Base-by-base conservation (phyloP, 2,329 filamentous ascomycete genomes). In the Claviceps capensis region DNA sequence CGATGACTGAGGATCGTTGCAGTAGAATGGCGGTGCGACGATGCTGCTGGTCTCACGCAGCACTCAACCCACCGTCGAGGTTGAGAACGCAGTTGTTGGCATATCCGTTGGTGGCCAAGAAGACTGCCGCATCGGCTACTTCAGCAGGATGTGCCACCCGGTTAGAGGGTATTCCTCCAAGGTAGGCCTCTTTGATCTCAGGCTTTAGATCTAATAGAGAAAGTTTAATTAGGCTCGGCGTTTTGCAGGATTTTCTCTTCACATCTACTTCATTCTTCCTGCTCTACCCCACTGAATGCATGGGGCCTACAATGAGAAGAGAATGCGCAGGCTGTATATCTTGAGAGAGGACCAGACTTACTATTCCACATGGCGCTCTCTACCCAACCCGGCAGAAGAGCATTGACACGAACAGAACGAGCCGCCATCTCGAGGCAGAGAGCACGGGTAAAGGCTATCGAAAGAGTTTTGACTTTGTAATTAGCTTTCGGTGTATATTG, bases 1-100 rank as follows among this genome's bases (percentile, higher is more conserved):
- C 36, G 44, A 54, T n/a, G 36, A 49, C 41, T 5, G 26, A 19
- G 6, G 41, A 22, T 37, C 30, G 30, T 34, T 11, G 30, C 30
- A 34, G 30, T 34, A 34, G 30, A 34, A 34, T 34, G 30, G 30
- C 30, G 30, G 9, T 47, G 7, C 49, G 34, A 40, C 22, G 43
- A 55, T 19, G 37, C 30, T 30, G 38, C 22, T 16, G 19, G 5
- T 23, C 23, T 74, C 64, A 86, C 59, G 67, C 67, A 49, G 85
- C 86, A 65, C 85, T 89, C 58, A 94, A 66, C 1, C 89, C 89
- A 16, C 89, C 89, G 66, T 95, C 89, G 30, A 95, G 73, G 65
- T 90, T 93, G 49, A 95, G 73, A 49, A 90, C 76, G 65, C 87
- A 93, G 58, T 94, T 94, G 65, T 91, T 91, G 52, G 88, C 86